Evolutionary conservation across 768 basidiomycete species (phyloP), one percentile per base, ranked within the genome.

Genomic region (Tylopilus cervinicoccineus): DNA sequence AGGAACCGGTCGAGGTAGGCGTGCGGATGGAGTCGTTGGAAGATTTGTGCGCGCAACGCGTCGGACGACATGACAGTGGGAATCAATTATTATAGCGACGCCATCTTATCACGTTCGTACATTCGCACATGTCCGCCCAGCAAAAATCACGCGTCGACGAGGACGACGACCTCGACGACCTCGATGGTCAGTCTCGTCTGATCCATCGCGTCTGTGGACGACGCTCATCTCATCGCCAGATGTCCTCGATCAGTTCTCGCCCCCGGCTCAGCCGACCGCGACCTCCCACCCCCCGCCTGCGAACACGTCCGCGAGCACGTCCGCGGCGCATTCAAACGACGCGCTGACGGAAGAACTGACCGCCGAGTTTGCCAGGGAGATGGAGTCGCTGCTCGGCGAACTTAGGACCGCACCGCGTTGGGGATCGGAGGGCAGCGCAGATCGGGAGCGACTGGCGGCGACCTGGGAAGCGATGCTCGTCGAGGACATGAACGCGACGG

Each of bases 1-100:
- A 97, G 70, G 60, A 96, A 98, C 7, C 87, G 78, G 56, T 91
- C 84, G 38, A 98, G 81, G 64, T 97, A 98, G 5, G 82, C 78
- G 27, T 79, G 79, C 2, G 96, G 95, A 59, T 97, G 93, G 0
- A 99, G 76, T 13, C 92, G 84, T 58, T 92, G 88, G 70, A 94
- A 94, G 27, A 85, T 81, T 31, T 66, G 64, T 1, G 66, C 50
- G 56, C 66, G 66, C 27, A 62, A 49, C 10, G 56, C 37, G 31
- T 68, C 66, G n/a, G 57, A 43, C n/a, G 58, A 45, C 58, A 61
- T 47, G 16, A 16, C 41, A 4, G 29, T 31, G 33, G 33, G n/a
- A n/a, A n/a, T n/a, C n/a, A n/a, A n/a, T n/a, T n/a, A n/a, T n/a
- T n/a, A n/a, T n/a, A n/a, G n/a, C n/a, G n/a, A n/a, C n/a, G n/a